Conservation (phyloP, 2,329 filamentous ascomycete species). For the Beauveria asiatica region DNA sequence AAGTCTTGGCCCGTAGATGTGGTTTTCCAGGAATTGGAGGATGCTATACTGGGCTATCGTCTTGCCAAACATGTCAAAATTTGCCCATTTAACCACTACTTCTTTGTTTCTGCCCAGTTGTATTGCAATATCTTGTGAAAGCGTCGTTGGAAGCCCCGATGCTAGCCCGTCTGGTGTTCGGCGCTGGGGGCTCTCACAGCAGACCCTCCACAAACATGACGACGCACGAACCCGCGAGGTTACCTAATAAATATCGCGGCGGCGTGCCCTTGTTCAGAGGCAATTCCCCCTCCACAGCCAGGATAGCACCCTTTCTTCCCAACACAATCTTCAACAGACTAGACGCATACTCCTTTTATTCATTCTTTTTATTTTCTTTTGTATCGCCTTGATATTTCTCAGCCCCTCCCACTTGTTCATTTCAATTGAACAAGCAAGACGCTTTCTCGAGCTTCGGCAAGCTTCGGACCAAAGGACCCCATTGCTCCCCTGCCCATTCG, state of each 20-base stretch:
- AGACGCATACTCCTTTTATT: neutral
- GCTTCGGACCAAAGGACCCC: neutral
- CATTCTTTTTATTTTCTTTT: neutral
- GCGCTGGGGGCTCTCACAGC: neutral
- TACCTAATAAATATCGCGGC: constrained; percentile 5
- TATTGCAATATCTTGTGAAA: too few relatives aligned
- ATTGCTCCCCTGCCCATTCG: neutral
- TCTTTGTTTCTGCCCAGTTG: too few relatives aligned
- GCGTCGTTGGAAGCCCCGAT: neutral
- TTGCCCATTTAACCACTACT: too few relatives aligned
- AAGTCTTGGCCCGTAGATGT: neutral
- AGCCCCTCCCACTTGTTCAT: neutral
- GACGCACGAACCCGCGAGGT: neutral
- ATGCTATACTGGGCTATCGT: neutral
- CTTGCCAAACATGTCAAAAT: too few relatives aligned
- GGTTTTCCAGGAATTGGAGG: too few relatives aligned
- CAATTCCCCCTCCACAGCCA: neutral
- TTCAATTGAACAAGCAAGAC: neutral
- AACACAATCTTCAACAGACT: neutral
- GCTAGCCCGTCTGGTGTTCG: neutral
- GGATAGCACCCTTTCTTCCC: neutral
- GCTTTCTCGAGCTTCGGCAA: neutral
- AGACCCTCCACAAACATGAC: neutral
- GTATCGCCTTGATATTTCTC: neutral
- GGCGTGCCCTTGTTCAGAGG: neutral